phyloP scores from a whole-genome alignment of 768 basidiomycete species.

The Russula sp. region DNA sequence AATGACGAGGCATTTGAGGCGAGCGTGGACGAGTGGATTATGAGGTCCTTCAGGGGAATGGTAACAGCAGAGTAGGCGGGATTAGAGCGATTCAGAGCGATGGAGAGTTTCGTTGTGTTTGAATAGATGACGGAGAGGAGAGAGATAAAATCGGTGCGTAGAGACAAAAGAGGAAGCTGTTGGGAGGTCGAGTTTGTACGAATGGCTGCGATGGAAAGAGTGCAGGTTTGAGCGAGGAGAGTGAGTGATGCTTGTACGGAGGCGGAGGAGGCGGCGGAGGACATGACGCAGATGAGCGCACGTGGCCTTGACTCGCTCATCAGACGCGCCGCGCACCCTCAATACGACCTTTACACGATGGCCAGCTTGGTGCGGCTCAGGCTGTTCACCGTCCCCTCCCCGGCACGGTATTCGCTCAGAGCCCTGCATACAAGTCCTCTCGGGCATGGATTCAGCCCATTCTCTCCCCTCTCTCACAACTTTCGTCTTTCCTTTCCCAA shows the following conservation, averaged over 20 bases:
- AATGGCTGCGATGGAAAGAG: constrained; percentile 36
- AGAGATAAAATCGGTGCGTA: constrained; percentile 56
- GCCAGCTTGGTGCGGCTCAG: constrained; percentile 20
- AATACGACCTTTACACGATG: not conserved
- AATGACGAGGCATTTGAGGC: constrained; percentile 27
- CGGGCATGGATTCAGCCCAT: constrained; percentile 32
- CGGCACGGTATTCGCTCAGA: constrained; percentile 1
- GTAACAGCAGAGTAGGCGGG: constrained; percentile 40
- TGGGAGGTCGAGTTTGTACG: constrained; percentile 23
- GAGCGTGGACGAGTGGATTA: constrained; percentile 20
- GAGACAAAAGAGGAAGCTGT: constrained; percentile 37
- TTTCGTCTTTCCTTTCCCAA: constrained; percentile 14
- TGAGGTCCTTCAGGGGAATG: constrained; percentile 25
- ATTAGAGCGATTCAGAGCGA: constrained; percentile 56
- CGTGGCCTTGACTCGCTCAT: not conserved
- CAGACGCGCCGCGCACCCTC: constrained; percentile 3
- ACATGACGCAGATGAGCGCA: constrained; percentile 33
- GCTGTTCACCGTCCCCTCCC: constrained; percentile 12
- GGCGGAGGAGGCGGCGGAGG: too few relatives aligned
- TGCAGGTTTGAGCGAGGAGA: constrained; percentile 31
- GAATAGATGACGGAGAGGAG: constrained; percentile 57
- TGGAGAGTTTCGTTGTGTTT: constrained; percentile 57
- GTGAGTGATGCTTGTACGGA: constrained; percentile 5
- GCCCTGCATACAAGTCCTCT: constrained; percentile 24
- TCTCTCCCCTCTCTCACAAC: constrained; percentile 28